phyloP scores from a whole-genome alignment of 805 yeast species.

The Nakazawaea pomicola region DNA sequence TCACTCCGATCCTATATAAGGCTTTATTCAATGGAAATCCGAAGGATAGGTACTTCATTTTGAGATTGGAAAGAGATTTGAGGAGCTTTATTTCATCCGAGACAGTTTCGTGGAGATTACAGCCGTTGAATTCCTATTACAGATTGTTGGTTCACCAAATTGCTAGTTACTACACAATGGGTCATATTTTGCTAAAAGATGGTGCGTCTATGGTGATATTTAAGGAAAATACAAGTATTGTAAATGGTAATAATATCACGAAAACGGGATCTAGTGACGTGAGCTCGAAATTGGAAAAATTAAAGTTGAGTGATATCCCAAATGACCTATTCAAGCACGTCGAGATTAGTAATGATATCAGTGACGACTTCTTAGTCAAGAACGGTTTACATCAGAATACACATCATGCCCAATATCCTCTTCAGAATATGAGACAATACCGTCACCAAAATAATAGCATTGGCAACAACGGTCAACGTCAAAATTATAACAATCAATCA shows the following conservation, averaged over 20 bases:
- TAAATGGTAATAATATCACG: conserved; percentile 29
- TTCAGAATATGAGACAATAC: too few species aligned
- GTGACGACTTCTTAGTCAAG: conserved; percentile 12
- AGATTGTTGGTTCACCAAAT: conserved; percentile 64
- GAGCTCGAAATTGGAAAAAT: conserved; percentile 27
- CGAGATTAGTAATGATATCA: conserved; percentile 11
- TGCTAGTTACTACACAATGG: conserved; percentile 60
- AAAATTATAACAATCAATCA: conserved; percentile 1
- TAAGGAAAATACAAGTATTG: conserved; percentile 30
- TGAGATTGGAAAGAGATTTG: conserved; percentile 43
- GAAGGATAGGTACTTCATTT: conserved; percentile 44
- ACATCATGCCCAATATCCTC: too few species aligned
- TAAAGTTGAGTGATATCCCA: conserved; percentile 23
- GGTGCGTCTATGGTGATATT: conserved; percentile 41
- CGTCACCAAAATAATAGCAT: not conserved
- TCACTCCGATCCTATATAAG: conserved; percentile 15
- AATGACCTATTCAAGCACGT: conserved; percentile 12
- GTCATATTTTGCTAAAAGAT: conserved; percentile 50
- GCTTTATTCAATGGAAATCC: conserved; percentile 35
- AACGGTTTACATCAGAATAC: conserved; percentile 8
- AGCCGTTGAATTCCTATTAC: conserved; percentile 63
- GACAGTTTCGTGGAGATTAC: conserved; percentile 36
- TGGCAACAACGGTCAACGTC: conserved; percentile 1
- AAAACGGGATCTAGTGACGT: conserved; percentile 28
- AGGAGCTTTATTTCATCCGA: conserved; percentile 37